phyloP scores from a whole-genome alignment of 352 stramenopile species.

The Nothophytophthora sp. region DNA sequence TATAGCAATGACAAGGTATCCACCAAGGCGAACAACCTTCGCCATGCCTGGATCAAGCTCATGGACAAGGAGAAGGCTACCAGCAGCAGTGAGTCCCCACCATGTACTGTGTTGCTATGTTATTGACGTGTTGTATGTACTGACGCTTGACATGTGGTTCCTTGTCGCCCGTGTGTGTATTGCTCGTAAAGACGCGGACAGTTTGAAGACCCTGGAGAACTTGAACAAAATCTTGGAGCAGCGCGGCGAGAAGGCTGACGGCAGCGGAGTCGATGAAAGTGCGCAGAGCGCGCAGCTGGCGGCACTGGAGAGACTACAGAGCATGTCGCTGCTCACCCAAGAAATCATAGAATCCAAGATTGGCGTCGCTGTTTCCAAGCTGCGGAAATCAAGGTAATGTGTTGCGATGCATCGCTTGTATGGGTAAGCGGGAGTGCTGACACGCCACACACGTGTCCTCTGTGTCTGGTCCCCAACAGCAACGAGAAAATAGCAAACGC shows the following conservation, averaged over 20 bases:
- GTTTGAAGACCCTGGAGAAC: constrained; percentile 48
- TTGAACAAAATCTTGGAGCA: constrained; percentile 59
- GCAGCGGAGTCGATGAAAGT: constrained; percentile 33
- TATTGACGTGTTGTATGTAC: not conserved
- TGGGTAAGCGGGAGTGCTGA: not conserved
- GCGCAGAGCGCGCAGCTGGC: constrained; percentile 38
- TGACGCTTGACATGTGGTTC: too few relatives aligned
- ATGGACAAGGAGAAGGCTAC: constrained; percentile 39
- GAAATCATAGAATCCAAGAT: constrained; percentile 86
- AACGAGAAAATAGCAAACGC: constrained; percentile 62
- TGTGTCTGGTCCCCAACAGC: constrained; percentile 35
- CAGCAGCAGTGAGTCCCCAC: constrained; percentile 13
- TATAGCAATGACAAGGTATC: constrained; percentile 82
- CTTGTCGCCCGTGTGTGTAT: not conserved
- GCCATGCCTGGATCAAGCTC: constrained; percentile 74
- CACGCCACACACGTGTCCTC: not conserved
- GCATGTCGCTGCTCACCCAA: constrained; percentile 65
- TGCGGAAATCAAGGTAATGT: constrained; percentile 79
- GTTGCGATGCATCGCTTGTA: constrained; percentile 1
- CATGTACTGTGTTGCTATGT: constrained; percentile 4
- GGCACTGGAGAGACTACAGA: constrained; percentile 57
- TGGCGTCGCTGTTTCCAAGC: constrained; percentile 68
- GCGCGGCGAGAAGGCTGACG: too few relatives aligned
- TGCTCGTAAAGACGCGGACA: constrained; percentile 28
- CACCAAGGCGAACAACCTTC: constrained; percentile 59